Evolutionary conservation across 148 eudicot genomes (phyloP).

Genomic region (Beta vulgaris): DNA sequence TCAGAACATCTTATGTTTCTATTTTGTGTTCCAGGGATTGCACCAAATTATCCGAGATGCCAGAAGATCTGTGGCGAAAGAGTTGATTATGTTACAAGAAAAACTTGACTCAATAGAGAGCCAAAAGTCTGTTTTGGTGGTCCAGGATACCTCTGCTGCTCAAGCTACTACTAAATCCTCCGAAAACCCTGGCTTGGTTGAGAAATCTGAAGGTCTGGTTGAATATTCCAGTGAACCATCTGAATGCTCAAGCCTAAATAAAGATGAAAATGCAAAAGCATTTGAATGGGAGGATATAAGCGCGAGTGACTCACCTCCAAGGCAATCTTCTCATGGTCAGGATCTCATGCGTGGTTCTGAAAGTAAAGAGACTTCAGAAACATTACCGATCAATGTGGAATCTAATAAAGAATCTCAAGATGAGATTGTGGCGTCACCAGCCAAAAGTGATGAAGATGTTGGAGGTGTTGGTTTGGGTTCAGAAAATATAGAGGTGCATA

Average conservation of each 20-base stretch:
- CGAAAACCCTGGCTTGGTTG: neutral
- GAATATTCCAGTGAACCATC: neutral
- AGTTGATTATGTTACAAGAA: conserved; percentile 65
- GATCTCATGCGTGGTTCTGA: conserved; percentile 10
- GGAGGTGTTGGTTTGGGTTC: neutral
- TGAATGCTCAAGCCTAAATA: neutral
- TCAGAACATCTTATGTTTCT: neutral
- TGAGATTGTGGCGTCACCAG: conserved; percentile 1
- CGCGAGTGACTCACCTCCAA: neutral
- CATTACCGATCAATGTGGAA: neutral
- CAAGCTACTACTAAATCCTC: neutral
- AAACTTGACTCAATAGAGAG: conserved; percentile 46
- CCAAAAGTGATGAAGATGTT: neutral
- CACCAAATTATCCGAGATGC: conserved; percentile 51
- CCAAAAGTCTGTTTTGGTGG: conserved; percentile 14
- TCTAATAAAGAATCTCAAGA: neutral
- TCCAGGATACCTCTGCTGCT: neutral
- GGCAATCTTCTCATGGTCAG: neutral
- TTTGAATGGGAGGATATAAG: neutral
- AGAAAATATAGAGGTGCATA: neutral
- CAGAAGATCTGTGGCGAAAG: conserved; percentile 62
- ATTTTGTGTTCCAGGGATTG: conserved; percentile 43
- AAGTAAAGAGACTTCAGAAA: neutral
- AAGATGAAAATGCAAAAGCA: neutral
- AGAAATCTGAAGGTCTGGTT: neutral